phyloP scores from a whole-genome alignment of 768 basidiomycete species.

The Suillus subalutaceus region DNA sequence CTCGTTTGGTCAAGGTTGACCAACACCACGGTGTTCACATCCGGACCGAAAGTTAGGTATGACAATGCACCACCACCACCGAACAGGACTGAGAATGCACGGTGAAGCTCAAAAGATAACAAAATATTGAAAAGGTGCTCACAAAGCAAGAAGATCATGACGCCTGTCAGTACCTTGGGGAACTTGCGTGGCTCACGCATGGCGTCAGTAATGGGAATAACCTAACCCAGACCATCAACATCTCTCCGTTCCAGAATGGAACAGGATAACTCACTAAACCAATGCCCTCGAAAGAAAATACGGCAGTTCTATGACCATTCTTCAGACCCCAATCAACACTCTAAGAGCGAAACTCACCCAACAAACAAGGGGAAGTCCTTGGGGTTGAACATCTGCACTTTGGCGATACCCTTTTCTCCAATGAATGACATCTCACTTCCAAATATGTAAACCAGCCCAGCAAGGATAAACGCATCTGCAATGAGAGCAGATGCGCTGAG shows the following conservation, averaged over 20 bases:
- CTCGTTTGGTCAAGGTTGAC: slow-evolving; percentile 87
- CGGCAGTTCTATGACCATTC: slow-evolving; percentile 71
- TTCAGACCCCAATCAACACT: slow-evolving; percentile 1
- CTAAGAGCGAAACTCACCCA: slow-evolving; percentile 55
- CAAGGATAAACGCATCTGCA: slow-evolving; percentile 94
- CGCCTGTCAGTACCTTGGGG: slow-evolving; percentile 82
- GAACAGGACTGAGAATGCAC: slow-evolving; percentile 62
- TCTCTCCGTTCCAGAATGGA: not conserved
- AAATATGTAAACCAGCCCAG: slow-evolving; percentile 85
- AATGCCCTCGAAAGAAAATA: slow-evolving; percentile 98
- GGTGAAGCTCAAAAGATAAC: slow-evolving; percentile 11
- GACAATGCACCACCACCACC: slow-evolving; percentile 86
- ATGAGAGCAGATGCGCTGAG: slow-evolving; percentile 89
- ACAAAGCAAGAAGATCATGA: slow-evolving; percentile 87
- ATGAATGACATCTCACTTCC: slow-evolving; percentile 81
- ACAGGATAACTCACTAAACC: slow-evolving; percentile 65
- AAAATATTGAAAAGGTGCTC: slow-evolving; percentile 24
- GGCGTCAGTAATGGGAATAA: slow-evolving; percentile 96
- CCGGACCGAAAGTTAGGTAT: slow-evolving; percentile 85
- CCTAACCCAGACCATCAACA: slow-evolving; percentile 37
- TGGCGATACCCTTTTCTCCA: slow-evolving; percentile 67
- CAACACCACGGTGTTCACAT: slow-evolving; percentile 91
- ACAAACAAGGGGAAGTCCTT: slow-evolving; percentile 91
- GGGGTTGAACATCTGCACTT: slow-evolving; percentile 85
- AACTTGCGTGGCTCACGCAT: slow-evolving; percentile 97